phyloP scores from a whole-genome alignment of 169 alveolate genomes.

The Plasmodium vivax region DNA sequence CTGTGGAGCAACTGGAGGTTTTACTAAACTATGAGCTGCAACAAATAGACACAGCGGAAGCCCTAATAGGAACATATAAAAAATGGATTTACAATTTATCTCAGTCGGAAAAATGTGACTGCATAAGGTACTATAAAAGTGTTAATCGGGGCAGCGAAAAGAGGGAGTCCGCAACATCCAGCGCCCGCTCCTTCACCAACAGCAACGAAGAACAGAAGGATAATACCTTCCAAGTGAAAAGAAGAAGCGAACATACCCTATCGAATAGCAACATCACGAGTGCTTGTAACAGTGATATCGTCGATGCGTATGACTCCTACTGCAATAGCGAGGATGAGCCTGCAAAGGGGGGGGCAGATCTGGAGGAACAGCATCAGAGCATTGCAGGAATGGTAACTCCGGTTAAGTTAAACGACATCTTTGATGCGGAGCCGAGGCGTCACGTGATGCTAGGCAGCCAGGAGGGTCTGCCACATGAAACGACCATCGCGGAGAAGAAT shows the following conservation, averaged over 20 bases:
- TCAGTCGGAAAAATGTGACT: slow-evolving; percentile 61
- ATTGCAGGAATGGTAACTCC: not conserved
- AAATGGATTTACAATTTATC: slow-evolving; percentile 60
- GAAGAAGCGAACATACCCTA: not conserved
- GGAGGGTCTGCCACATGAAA: not conserved
- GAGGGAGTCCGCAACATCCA: not conserved
- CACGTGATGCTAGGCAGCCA: not conserved
- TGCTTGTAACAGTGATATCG: not conserved
- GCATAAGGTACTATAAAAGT: slow-evolving; percentile 43
- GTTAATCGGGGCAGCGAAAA: slow-evolving; percentile 14
- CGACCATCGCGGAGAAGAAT: too few relatives aligned
- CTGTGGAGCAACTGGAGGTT: slow-evolving; percentile 33
- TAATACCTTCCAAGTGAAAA: not conserved
- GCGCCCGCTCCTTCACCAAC: slow-evolving; percentile 1
- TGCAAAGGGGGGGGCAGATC: not conserved
- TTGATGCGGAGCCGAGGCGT: not conserved
- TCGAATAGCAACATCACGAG: not conserved
- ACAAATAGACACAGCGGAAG: slow-evolving; percentile 56
- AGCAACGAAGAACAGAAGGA: not conserved
- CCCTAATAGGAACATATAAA: slow-evolving; percentile 42
- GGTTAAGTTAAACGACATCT: not conserved
- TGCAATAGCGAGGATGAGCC: not conserved
- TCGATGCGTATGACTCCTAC: not conserved
- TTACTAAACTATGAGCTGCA: slow-evolving; percentile 54
- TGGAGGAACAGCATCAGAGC: not conserved